A percentile compares a stretch with the other conserved stretches of the same genome.
phyloP scores from a whole-genome alignment of 106 monocot genomes.

The Acanthochlamys bracteata region DNA sequence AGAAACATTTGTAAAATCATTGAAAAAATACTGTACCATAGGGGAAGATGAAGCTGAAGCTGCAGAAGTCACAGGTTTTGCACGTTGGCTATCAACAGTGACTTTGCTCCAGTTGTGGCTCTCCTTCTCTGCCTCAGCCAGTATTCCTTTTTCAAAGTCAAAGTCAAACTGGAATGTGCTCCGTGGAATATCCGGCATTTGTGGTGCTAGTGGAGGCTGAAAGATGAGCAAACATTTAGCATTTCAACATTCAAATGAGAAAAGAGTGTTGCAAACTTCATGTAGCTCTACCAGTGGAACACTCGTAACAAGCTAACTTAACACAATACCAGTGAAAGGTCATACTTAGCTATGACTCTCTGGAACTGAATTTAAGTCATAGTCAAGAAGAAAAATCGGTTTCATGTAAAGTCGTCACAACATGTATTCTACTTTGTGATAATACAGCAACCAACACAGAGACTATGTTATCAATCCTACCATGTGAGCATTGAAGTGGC shows the following conservation, averaged over 20 bases:
- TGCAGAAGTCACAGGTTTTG: slow-evolving; percentile 32
- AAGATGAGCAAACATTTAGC: slow-evolving; percentile 5
- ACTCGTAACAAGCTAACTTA: not conserved
- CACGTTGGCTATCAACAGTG: slow-evolving; percentile 37
- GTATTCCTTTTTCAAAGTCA: slow-evolving; percentile 82
- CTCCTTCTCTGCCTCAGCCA: slow-evolving; percentile 84
- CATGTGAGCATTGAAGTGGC: too few species aligned
- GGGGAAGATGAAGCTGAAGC: slow-evolving; percentile 45
- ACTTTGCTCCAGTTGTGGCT: slow-evolving; percentile 72
- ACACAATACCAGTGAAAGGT: too few species aligned
- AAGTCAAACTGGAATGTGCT: slow-evolving; percentile 91
- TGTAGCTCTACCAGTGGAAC: not conserved
- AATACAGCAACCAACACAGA: too few species aligned
- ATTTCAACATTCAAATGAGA: not conserved
- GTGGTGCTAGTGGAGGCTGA: slow-evolving; percentile 77
- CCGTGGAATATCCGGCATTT: slow-evolving; percentile 58
- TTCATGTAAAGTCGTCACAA: too few species aligned
- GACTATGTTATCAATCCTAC: too few species aligned
- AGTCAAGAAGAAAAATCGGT: too few species aligned
- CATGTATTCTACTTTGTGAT: too few species aligned
- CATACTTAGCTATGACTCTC: too few species aligned
- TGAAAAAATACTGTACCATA: slow-evolving; percentile 17
- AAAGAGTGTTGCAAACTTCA: not conserved
- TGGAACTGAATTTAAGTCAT: too few species aligned
- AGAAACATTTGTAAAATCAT: not conserved